Percentiles rank a stretch among this genome's conserved stretches.
These are phyloP conservation scores for Hypocrella siamensis DNA, from an alignment of 2,329 filamentous ascomycete species.

Conservation along the genomic window DNA sequence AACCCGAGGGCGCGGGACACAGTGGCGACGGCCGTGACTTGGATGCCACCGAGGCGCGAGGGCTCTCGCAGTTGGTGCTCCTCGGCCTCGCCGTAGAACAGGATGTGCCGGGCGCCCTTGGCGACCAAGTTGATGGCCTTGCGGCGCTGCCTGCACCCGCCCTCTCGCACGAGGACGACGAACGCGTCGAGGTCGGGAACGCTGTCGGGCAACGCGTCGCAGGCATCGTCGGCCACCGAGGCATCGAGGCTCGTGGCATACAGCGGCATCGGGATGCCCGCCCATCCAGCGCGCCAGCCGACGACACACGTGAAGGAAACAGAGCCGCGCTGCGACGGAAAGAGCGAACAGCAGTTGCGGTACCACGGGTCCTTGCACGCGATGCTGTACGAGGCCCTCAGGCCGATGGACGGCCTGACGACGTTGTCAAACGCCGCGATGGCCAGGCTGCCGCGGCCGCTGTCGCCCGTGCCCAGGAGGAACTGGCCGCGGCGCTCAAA, in stretches of 20 bases:
- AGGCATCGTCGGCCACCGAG: slow-evolving; percentile 17
- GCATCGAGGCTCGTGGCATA: slow-evolving; percentile 17
- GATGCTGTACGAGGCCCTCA: too few species aligned
- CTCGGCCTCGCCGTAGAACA: slow-evolving; percentile 39
- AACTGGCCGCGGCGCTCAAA: slow-evolving; percentile 25
- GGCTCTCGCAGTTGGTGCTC: slow-evolving; percentile 11
- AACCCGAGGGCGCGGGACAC: slow-evolving; percentile 27
- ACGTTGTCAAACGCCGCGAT: slow-evolving; percentile 27
- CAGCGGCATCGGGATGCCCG: slow-evolving; percentile 7
- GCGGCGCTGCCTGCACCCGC: neutral
- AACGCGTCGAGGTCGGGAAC: slow-evolving; percentile 34
- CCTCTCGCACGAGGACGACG: slow-evolving; percentile 36
- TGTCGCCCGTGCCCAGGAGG: slow-evolving; percentile 20
- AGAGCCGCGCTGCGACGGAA: too few species aligned
- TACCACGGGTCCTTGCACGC: too few species aligned
- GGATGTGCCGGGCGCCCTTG: slow-evolving; percentile 41
- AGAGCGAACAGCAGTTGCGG: too few species aligned
- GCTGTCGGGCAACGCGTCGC: slow-evolving; percentile 20
- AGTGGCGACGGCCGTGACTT: slow-evolving; percentile 13
- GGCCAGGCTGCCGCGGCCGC: slow-evolving; percentile 24
- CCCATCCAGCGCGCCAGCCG: slow-evolving; percentile 4
- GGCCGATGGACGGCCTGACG: slow-evolving; percentile 21
- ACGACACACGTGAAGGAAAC: neutral
- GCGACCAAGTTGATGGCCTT: slow-evolving; percentile 1
- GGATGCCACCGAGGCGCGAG: slow-evolving; percentile 10